These are phyloP conservation scores for Chloranthus sessilifolius DNA, from an alignment of 164 flowering plant species.

Conservation along the genomic window DNA sequence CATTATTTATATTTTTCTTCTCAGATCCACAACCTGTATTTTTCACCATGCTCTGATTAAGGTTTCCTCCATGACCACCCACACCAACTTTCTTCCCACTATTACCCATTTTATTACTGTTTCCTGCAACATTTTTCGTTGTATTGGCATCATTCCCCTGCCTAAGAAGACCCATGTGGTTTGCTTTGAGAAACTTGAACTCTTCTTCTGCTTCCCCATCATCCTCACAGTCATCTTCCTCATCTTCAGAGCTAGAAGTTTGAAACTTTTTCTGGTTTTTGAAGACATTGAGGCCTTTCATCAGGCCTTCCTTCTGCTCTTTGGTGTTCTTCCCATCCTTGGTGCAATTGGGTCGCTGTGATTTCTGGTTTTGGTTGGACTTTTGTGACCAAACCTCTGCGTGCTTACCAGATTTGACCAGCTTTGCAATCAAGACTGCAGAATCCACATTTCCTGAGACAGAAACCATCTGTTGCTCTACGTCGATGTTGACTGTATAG, in stretches of 20 bases:
- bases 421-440: constrained; percentile 56
- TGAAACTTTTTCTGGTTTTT: constrained; percentile 27
- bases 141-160: constrained; percentile 9
- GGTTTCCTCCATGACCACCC: constrained; percentile 10
- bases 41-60: constrained; percentile 7
- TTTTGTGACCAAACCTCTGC: constrained; percentile 70
- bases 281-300: constrained; percentile 45
- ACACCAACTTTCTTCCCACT: constrained; percentile 9
- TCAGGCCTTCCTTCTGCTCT: constrained; percentile 31
- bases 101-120: constrained; percentile 6
- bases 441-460: constrained; percentile 73
- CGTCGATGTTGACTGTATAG: constrained; percentile 55
- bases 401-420: constrained; percentile 61
- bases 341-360: constrained; percentile 20
- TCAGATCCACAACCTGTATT: constrained; percentile 3
- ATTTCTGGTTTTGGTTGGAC: constrained; percentile 45
- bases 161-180: constrained; percentile 12
- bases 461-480: constrained; percentile 70
- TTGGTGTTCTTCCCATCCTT: constrained; percentile 35
- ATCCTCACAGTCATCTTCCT: constrained; percentile 28
- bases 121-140: constrained; percentile 7
- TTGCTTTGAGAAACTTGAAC: constrained; percentile 2
- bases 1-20: constrained; percentile 23
- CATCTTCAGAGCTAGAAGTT: constrained; percentile 31
- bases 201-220: constrained; percentile 38